Conservation (phyloP, 1,284 basidiomycete genomes). For the Somion occarium region DNA sequence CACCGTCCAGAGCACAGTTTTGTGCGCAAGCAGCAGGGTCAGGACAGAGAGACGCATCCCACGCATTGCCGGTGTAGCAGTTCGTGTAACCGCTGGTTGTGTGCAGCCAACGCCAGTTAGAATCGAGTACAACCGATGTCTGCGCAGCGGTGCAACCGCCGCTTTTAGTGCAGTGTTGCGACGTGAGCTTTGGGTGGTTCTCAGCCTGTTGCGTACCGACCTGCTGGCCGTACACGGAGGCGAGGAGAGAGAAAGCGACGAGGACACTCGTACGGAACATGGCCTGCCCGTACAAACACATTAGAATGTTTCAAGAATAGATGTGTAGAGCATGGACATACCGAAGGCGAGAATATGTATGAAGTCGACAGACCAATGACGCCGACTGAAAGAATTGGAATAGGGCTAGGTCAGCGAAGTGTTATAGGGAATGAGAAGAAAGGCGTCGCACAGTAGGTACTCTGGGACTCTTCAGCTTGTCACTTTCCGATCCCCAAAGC, state of each 20-base stretch:
- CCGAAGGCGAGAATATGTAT: no score
- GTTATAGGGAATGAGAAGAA: no score
- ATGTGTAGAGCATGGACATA: no score
- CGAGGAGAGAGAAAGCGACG: conserved; percentile 21
- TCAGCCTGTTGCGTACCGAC: conserved; percentile 31
- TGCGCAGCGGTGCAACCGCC: conserved; percentile 22
- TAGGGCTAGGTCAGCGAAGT: no score
- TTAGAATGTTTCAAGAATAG: no score
- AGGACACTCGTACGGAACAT: conserved; percentile 25
- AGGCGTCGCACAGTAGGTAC: no score
- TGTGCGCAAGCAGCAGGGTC: conserved; percentile 30
- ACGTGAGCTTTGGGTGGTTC: conserved; percentile 28
- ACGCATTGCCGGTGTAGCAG: conserved; percentile 33
- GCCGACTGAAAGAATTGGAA: no score
- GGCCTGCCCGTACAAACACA: no score
- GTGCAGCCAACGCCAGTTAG: conserved; percentile 36
- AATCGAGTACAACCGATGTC: conserved; percentile 29
- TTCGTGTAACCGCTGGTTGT: conserved; percentile 27
- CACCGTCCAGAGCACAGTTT: conserved; percentile 56
- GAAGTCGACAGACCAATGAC: no score
- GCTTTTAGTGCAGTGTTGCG: conserved; percentile 24
- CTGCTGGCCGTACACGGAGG: conserved; percentile 27
- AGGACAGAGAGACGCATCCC: conserved; percentile 32
- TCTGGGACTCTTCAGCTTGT: no score
- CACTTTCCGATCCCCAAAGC: no score